phyloP scores from a whole-genome alignment of 176 grass and related monocot genomes.

The Oryza meyeriana region DNA sequence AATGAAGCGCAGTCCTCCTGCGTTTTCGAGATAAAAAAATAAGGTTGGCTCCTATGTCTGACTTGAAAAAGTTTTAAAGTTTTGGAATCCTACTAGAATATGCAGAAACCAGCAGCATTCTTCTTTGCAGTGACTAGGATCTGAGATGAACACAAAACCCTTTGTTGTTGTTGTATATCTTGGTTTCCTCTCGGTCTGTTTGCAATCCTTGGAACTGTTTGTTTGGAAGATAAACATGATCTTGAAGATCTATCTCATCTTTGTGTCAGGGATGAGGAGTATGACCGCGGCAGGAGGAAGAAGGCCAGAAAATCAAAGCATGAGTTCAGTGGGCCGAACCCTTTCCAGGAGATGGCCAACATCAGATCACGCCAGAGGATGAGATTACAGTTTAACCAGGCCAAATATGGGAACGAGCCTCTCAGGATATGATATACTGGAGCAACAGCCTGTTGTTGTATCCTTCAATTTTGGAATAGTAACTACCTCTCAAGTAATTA shows the following conservation, averaged over 20 bases:
- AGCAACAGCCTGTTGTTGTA: constrained; percentile 5
- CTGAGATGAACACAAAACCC: background rate
- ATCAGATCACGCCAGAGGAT: constrained; percentile 40
- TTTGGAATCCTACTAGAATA: background rate
- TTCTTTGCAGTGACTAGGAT: background rate
- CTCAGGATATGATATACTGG: constrained; percentile 30
- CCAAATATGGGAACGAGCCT: constrained; percentile 45
- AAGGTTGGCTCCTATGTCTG: background rate
- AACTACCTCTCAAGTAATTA: background rate
- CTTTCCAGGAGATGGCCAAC: constrained; percentile 57
- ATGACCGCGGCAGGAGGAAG: constrained; percentile 63
- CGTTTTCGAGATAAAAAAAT: too few relatives aligned
- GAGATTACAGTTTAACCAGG: constrained; percentile 38
- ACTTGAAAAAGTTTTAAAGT: background rate
- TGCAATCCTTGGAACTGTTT: background rate
- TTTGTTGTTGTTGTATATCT: background rate
- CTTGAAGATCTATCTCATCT: constrained; percentile 1
- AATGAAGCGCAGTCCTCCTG: too few relatives aligned
- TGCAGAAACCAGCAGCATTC: background rate
- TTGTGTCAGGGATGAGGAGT: constrained; percentile 55
- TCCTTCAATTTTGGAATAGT: constrained; percentile 15
- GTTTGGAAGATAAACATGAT: background rate
- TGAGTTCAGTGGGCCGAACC: constrained; percentile 52
- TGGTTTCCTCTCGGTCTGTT: background rate
- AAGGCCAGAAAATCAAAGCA: constrained; percentile 46